These are phyloP conservation scores for Dactylellina drechsleri DNA, from an alignment of 2,329 filamentous ascomycete genomes.

Conservation along the genomic window DNA sequence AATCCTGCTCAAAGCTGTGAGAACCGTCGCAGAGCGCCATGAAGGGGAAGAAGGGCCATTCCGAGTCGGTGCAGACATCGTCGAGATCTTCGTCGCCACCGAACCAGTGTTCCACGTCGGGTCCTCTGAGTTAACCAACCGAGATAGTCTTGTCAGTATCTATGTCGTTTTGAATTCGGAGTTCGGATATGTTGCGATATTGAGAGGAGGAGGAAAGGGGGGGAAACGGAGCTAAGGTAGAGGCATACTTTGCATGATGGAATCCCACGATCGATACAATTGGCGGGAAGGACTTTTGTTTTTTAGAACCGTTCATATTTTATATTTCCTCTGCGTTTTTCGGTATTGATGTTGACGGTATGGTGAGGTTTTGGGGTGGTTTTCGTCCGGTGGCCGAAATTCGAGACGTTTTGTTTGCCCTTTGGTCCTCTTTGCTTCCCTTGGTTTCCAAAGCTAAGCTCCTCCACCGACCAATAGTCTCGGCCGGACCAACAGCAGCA, in stretches of 20 bases:
- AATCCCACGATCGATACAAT: slow-evolving; percentile 84
- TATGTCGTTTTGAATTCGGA: not conserved
- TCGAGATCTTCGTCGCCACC: slow-evolving; percentile 74
- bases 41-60: slow-evolving; percentile 91
- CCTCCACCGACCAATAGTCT: too few species aligned
- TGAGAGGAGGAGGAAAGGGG: slow-evolving; percentile 12
- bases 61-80: slow-evolving; percentile 83
- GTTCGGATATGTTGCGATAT: not conserved
- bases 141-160: too few species aligned
- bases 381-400: not conserved
- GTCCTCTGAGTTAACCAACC: slow-evolving; percentile 69
- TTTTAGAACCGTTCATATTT: slow-evolving; percentile 32
- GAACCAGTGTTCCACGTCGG: slow-evolving; percentile 94
- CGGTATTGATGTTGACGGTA: not conserved
- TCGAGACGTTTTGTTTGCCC: too few species aligned
- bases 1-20: slow-evolving; percentile 92
- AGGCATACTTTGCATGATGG: slow-evolving; percentile 73
- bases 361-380: not conserved
- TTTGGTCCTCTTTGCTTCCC: too few species aligned
- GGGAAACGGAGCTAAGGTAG: not conserved
- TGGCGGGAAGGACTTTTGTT: slow-evolving; percentile 67
- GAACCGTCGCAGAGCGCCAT: slow-evolving; percentile 97
- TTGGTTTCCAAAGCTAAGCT: too few species aligned
- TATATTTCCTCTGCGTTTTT: not conserved
- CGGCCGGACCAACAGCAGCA: too few species aligned